These are phyloP conservation scores for Leccinum imitatum DNA, from an alignment of 768 basidiomycete species.

Conservation along the genomic window DNA sequence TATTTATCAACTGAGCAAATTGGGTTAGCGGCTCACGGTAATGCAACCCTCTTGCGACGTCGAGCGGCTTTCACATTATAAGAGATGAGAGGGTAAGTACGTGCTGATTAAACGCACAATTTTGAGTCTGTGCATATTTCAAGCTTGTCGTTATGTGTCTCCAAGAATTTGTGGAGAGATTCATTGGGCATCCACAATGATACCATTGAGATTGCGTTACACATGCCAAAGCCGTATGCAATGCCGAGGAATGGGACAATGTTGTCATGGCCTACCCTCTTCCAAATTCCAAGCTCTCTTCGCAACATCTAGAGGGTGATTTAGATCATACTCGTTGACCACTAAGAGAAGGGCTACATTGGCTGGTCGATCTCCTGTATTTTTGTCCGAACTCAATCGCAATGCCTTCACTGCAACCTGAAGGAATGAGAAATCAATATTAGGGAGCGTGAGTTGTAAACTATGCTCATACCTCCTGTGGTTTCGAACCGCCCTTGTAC, in stretches of 20 bases:
- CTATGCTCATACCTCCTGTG: background rate
- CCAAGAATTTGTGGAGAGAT: background rate
- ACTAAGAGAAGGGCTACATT: background rate
- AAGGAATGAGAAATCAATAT: too few relatives aligned
- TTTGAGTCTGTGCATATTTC: background rate
- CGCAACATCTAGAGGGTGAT: background rate
- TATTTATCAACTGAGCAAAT: background rate
- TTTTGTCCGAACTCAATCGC: background rate
- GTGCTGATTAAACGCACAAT: background rate
- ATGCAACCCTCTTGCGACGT: background rate
- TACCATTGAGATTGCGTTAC: background rate
- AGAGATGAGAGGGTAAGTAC: background rate
- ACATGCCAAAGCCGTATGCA: background rate
- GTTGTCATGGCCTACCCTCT: background rate
- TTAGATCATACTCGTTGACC: background rate
- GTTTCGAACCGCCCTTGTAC: background rate
- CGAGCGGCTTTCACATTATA: background rate
- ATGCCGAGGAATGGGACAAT: background rate
- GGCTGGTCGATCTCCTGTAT: background rate
- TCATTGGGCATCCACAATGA: background rate
- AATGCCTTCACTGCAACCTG: slow-evolving; percentile 1
- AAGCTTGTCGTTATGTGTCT: background rate
- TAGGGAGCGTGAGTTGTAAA: background rate
- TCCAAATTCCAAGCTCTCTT: background rate
- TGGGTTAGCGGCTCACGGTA: background rate